A percentile compares a stretch with the other conserved stretches of the same genome.
Evolutionary conservation across 78 protist genomes (phyloP).

Genomic region (Speleostelium caveatum): DNA sequence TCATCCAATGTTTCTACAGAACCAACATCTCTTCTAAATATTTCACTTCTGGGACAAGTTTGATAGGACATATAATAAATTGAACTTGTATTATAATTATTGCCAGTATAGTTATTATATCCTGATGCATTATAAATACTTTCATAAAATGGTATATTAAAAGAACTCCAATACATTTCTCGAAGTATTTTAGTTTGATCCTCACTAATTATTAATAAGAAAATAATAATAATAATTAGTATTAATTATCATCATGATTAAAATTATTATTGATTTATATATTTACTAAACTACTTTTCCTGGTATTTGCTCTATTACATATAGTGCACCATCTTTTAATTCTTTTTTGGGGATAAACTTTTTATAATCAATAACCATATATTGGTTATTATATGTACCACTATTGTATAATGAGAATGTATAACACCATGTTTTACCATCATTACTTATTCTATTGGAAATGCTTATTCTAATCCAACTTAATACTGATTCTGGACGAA

Average conservation of each 20-base stretch:
- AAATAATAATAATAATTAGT: background rate
- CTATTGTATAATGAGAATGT: slow-evolving; percentile 58
- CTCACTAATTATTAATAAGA: too few species aligned
- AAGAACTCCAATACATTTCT: slow-evolving; percentile 83
- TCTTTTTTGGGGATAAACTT: slow-evolving; percentile 74
- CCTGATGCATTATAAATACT: slow-evolving; percentile 84
- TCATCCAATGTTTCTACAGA: slow-evolving; percentile 47
- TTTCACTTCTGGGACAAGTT: slow-evolving; percentile 74
- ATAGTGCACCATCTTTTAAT: slow-evolving; percentile 77
- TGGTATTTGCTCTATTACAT: slow-evolving; percentile 93
- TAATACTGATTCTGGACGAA: slow-evolving; percentile 76
- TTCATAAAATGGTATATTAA: slow-evolving; percentile 91
- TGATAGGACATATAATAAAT: slow-evolving; percentile 54
- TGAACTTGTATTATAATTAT: background rate
- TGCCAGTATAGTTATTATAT: slow-evolving; percentile 9
- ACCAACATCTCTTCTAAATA: slow-evolving; percentile 58
- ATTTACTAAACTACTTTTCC: slow-evolving; percentile 60
- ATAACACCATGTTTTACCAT: slow-evolving; percentile 41
- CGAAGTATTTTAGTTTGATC: slow-evolving; percentile 58
- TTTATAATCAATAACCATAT: slow-evolving; percentile 84
- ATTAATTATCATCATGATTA: background rate
- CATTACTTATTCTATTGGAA: slow-evolving; percentile 45
- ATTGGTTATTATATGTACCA: slow-evolving; percentile 94
- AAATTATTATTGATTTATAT: background rate
- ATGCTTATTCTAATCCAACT: slow-evolving; percentile 70